Evolutionary conservation across 1,284 basidiomycete genomes (phyloP).

Genomic region (Xerocomus nothofagi): DNA sequence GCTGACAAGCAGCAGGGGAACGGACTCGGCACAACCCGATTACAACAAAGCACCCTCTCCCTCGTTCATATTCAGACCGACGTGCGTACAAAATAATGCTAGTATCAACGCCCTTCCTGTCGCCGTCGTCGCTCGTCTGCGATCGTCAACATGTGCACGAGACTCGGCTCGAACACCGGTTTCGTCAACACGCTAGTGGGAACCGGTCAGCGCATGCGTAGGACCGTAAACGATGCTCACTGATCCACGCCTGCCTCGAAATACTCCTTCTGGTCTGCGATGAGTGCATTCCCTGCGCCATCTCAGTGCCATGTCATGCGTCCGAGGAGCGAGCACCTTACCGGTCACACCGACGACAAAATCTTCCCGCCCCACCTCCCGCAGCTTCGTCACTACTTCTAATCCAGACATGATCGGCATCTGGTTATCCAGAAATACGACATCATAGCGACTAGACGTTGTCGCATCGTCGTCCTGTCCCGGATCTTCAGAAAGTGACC

Average conservation of each 20-base stretch:
- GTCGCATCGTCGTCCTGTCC: constrained; percentile 2
- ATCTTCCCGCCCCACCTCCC: constrained; percentile 65
- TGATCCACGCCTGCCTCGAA: constrained; percentile 74
- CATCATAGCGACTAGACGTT: constrained; percentile 46
- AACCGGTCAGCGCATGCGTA: constrained; percentile 12
- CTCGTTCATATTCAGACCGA: constrained; percentile 7
- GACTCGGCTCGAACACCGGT: constrained; percentile 62
- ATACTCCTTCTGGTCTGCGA: constrained; percentile 74
- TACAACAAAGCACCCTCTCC: constrained; percentile 20
- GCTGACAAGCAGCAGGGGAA: constrained; percentile 34
- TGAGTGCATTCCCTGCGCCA: constrained; percentile 58
- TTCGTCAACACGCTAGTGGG: constrained; percentile 65
- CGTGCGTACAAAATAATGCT: background rate
- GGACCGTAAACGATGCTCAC: constrained; percentile 41
- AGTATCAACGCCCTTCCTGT: background rate
- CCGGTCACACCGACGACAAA: constrained; percentile 81
- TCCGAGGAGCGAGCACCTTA: constrained; percentile 30
- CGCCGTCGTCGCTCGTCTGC: constrained; percentile 52
- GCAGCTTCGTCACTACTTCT: constrained; percentile 64
- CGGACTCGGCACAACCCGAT: constrained; percentile 36
- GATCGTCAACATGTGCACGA: constrained; percentile 51
- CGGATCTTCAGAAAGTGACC: background rate
- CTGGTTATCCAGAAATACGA: constrained; percentile 86
- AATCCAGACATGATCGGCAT: constrained; percentile 84
- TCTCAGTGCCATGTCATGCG: constrained; percentile 21